Evolutionary conservation across 306 rosid genomes (phyloP).

Genomic region (Cicer chorassanicum): DNA sequence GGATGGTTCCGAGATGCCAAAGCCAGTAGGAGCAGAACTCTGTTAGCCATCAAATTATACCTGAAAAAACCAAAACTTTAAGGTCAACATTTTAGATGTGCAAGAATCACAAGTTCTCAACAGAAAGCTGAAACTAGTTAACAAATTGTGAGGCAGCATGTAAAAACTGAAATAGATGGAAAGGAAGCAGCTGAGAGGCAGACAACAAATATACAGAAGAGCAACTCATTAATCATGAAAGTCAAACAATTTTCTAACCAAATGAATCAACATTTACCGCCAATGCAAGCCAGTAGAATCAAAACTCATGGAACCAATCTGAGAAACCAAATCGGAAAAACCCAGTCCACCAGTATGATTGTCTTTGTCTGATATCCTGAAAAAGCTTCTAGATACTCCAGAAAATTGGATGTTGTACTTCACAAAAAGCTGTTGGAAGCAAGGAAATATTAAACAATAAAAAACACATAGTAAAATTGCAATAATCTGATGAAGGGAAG

Average conservation of each 20-base stretch:
- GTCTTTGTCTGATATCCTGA: slow-evolving; percentile 68
- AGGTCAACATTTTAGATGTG: slow-evolving; percentile 36
- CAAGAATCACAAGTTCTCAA: slow-evolving; percentile 13
- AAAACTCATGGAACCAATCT: slow-evolving; percentile 92
- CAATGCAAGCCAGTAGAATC: slow-evolving; percentile 94
- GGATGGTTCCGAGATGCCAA: slow-evolving; percentile 92
- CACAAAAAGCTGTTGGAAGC: slow-evolving; percentile 86
- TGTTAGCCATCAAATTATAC: slow-evolving; percentile 97
- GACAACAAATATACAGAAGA: slow-evolving; percentile 31
- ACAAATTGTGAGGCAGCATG: slow-evolving; percentile 30
- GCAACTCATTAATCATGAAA: slow-evolving; percentile 34
- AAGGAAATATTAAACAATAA: slow-evolving; percentile 41
- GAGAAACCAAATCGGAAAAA: slow-evolving; percentile 82
- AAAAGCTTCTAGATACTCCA: slow-evolving; percentile 92
- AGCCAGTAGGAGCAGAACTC: slow-evolving; percentile 87
- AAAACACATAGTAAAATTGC: slow-evolving; percentile 35
- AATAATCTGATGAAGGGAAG: slow-evolving; percentile 41
- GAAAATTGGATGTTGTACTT: slow-evolving; percentile 97
- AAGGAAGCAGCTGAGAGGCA: slow-evolving; percentile 15
- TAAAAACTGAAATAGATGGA: slow-evolving; percentile 33
- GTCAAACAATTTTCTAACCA: slow-evolving; percentile 41
- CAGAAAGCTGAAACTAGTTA: slow-evolving; percentile 36
- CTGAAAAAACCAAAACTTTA: slow-evolving; percentile 52
- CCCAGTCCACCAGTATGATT: slow-evolving; percentile 57
- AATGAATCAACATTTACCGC: slow-evolving; percentile 66